A percentile compares a stretch with the other conserved stretches of the same genome.
Evolutionary conservation across 495 filamentous ascomycete genomes (phyloP).

Genomic region (Daldinia loculata): DNA sequence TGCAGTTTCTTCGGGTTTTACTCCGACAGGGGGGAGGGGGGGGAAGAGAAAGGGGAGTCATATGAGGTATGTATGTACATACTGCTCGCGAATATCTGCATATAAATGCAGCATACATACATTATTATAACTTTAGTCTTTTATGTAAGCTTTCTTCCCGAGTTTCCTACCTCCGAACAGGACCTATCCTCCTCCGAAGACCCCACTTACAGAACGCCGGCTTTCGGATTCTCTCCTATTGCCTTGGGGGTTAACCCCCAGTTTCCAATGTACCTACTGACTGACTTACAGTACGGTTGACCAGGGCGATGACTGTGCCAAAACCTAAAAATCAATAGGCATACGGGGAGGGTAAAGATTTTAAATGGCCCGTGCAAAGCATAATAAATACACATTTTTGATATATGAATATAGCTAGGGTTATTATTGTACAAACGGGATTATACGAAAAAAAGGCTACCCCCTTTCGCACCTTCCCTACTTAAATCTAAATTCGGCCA

Average conservation of each 20-base stretch:
- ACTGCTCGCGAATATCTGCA: not conserved
- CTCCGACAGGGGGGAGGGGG: not conserved
- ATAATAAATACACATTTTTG: too few relatives aligned
- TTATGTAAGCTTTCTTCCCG: conserved; percentile 30
- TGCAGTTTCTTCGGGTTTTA: not conserved
- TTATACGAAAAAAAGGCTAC: too few relatives aligned
- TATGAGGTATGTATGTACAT: not conserved
- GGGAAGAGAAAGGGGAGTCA: not conserved
- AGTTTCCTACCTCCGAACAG: conserved; percentile 35
- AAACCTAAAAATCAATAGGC: too few relatives aligned
- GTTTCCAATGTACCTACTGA: conserved; percentile 7
- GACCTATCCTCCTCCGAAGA: conserved; percentile 28
- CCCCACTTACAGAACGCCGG: conserved; percentile 32
- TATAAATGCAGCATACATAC: not conserved
- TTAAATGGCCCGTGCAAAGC: too few relatives aligned
- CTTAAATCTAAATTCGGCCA: too few relatives aligned
- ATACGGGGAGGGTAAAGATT: too few relatives aligned
- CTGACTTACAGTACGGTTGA: too few relatives aligned
- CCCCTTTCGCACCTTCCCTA: too few relatives aligned
- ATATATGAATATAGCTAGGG: too few relatives aligned
- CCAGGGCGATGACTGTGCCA: too few relatives aligned
- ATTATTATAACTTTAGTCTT: conserved; percentile 13
- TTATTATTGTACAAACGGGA: too few relatives aligned
- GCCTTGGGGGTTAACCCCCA: conserved; percentile 14
- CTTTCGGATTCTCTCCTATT: conserved; percentile 31